Evolutionary conservation across 2,329 filamentous ascomycete genomes (phyloP), one percentile per base, ranked within the genome.

Genomic region (Aspergillus brunneoviolaceus): DNA sequence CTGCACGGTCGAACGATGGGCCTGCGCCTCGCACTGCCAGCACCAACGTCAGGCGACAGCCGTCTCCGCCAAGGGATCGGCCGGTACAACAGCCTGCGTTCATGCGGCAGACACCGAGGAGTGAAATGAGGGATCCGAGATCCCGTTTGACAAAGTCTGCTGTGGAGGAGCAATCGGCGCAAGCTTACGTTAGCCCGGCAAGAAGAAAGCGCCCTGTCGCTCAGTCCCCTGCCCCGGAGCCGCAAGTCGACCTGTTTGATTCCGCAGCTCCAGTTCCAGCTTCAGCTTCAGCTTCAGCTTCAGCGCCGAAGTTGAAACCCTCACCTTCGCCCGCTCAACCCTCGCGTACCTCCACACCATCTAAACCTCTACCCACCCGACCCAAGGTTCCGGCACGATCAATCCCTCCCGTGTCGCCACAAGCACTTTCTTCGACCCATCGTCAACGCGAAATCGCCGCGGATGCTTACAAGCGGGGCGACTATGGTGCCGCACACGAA

Each of bases 391-490:
- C 81, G 12, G 71, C 76, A 7, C 79, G 85, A 55, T 76, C 74
- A 16, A 79, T 84, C 35, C 93, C 94, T 1, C 72, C 83, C 1
- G 80, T 96, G 12, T 88, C 90, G 4, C 78, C 87, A 1, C 83
- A 87, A 6, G 87, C 88, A 0, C 81, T 97, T 19, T 85, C 89
- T 64, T 86, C 86, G 4, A 96, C 92, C 10, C 89, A 89, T n/a
- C 84, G 86, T 51, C 86, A 95, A 69, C 89, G 95, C 14, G 83
- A 89, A 51, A 87, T 88, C 64, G 95, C 94, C 19, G 91, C 92
- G 10, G 89, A 90, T 56, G 90, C 96, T 65, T 98, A 96, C 79
- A 98, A 97, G 77, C 87, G 91, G 39, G 95, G 95, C 35, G 95
- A 99, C 75, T 99, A 92, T 74, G 89, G 91, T 19, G 85, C 90